Evolutionary conservation across 2,329 filamentous ascomycete genomes (phyloP).

Genomic region (Ophiostoma fasciatum): DNA sequence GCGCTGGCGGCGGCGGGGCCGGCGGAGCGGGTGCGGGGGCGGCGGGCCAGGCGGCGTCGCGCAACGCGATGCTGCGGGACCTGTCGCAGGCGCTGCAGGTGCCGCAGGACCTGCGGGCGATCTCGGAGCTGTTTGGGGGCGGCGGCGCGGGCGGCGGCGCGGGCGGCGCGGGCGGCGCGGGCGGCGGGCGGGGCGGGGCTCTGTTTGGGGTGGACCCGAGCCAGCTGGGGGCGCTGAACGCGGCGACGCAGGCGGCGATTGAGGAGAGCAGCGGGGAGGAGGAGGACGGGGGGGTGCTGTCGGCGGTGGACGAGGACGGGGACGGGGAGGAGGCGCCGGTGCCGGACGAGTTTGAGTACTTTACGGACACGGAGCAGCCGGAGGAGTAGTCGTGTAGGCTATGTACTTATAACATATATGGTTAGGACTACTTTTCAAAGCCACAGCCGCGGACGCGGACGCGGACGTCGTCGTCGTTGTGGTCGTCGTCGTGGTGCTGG

Average conservation of each 20-base stretch:
- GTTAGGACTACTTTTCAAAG: no score
- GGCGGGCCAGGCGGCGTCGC: constrained; percentile 8
- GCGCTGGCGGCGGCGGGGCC: constrained; percentile 9
- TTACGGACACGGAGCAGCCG: constrained; percentile 47
- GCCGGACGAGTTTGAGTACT: constrained; percentile 66
- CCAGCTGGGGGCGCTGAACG: not conserved
- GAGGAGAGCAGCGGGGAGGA: constrained; percentile 38
- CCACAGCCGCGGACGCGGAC: constrained; percentile 26
- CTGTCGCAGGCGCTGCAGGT: constrained; percentile 21
- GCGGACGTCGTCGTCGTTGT: constrained; percentile 45
- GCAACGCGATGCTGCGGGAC: constrained; percentile 7
- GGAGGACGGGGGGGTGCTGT: constrained; percentile 66
- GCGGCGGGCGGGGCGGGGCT: not conserved
- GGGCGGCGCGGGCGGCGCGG: constrained; percentile 8
- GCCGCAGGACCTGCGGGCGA: constrained; percentile 11
- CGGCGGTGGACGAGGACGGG: constrained; percentile 72
- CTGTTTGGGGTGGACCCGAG: not conserved
- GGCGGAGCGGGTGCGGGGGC: constrained; percentile 8
- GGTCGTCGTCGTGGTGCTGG: constrained; percentile 52
- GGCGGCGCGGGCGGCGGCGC: constrained; percentile 5
- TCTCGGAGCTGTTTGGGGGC: constrained; percentile 5
- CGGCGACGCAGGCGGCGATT: constrained; percentile 12
- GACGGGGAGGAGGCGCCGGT: constrained; percentile 58
- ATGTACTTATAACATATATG: not conserved
- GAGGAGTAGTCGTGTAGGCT: constrained; percentile 9